Evolutionary conservation across 331 rosid genomes (phyloP), one percentile per base, ranked within the genome.

Genomic region (Quercus phellos): DNA sequence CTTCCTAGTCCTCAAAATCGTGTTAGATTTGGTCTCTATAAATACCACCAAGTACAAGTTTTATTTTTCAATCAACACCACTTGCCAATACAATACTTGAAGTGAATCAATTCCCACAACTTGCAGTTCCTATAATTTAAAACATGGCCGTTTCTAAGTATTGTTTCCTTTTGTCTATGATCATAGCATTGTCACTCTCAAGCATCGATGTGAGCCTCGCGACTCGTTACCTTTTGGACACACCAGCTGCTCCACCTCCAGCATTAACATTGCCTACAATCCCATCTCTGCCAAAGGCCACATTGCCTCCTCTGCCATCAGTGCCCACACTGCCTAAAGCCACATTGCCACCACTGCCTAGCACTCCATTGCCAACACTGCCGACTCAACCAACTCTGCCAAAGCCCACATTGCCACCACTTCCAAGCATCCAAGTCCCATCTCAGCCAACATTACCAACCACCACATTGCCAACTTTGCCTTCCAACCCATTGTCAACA

Each of bases 231-330:
- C 46, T 38, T 38, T 38, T 38, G 46, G 46, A 38, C 46, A 38
- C 46, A 38, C 46, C 46, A 38, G 46, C 46, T 38, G 46, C 46
- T 38, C 46, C 46, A 38, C 46, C 46, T 8, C 46, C 46, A 38
- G 46, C 46, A 38, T 38, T 38, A 8, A 38, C 46, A 38, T 38
- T 38, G 46, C 46, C 46, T 2, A 38, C 3, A 38, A 38, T 38
- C 46, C 46, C 46, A 38, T 38, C 46, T 8, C 46, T 38, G 46
- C 46, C 46, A 38, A 38, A 38, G 46, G 46, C 46, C 46, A 38
- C 12, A 38, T 38, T 38, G 21, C 80, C 86, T 24, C 77, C 84
- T n/a, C 29, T 80, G 19, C 75, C 83, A 30, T 46, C 84, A 11
- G 74, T 35, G 38, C 82, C 78, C 46, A 38, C 3, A 38, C 46